Conservation (phyloP, 129 eudicot genomes). For the Tagetes patula region DNA sequence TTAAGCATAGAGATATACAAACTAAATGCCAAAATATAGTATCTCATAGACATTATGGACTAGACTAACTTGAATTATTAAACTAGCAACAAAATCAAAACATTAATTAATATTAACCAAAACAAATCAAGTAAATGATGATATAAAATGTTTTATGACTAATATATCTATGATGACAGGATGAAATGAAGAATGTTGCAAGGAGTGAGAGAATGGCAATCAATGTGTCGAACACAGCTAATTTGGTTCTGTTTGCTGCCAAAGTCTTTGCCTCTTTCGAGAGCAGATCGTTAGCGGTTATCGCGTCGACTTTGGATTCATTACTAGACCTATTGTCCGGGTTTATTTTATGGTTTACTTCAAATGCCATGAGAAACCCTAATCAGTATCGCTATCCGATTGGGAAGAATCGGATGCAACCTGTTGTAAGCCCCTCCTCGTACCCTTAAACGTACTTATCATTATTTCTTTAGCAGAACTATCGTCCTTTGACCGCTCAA, state of each 20-base stretch:
- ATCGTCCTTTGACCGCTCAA: no score
- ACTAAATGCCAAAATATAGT: not conserved
- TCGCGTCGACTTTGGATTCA: conserved; percentile 88
- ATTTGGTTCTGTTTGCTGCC: conserved; percentile 69
- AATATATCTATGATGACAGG: conserved; percentile 35
- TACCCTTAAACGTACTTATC: not conserved
- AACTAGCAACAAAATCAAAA: not conserved
- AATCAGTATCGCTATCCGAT: conserved; percentile 83
- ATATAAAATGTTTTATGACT: not conserved
- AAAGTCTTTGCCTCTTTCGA: conserved; percentile 76
- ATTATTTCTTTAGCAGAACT: not conserved
- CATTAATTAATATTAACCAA: not conserved
- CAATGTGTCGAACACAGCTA: conserved; percentile 62
- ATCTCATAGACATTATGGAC: not conserved
- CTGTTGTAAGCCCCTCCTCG: conserved; percentile 56
- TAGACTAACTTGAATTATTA: not conserved
- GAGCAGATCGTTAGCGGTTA: conserved; percentile 90
- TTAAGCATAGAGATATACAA: no score
- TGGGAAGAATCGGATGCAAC: conserved; percentile 96
- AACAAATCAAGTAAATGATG: not conserved
- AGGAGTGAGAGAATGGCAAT: conserved; percentile 71
- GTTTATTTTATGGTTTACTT: conserved; percentile 88
- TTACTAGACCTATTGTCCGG: conserved; percentile 83
- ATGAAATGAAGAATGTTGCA: conserved; percentile 74
- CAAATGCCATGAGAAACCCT: conserved; percentile 82